A percentile compares a stretch with the other conserved stretches of the same genome.
Conservation (phyloP, 257 asterid species). For the Forsythia viridissima region DNA sequence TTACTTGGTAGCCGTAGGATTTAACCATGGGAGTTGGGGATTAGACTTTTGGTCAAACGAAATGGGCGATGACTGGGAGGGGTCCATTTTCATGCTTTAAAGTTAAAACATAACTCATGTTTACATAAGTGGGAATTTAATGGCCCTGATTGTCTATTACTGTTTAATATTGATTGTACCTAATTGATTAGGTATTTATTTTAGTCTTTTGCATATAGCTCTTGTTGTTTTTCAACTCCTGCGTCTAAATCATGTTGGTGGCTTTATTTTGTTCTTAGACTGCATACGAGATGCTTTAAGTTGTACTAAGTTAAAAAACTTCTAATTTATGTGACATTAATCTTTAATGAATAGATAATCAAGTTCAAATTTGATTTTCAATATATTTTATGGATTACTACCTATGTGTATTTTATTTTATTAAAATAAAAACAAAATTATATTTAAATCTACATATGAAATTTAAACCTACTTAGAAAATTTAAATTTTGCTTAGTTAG, state of each 20-base stretch:
- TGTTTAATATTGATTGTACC: constrained; percentile 21
- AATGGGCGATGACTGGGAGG: constrained; percentile 9
- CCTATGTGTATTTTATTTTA: no score
- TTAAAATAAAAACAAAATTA: no score
- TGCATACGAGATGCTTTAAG: no score
- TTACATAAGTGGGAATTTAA: constrained; percentile 28
- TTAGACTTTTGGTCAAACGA: constrained; percentile 20
- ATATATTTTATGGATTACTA: no score
- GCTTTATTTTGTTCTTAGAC: no score
- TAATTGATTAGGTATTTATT: neutral
- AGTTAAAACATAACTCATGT: constrained; percentile 23
- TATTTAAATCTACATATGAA: no score
- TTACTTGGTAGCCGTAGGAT: constrained; percentile 24
- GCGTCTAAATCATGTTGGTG: neutral
- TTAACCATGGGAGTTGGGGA: constrained; percentile 40
- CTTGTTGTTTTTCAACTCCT: neutral
- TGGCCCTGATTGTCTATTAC: constrained; percentile 17
- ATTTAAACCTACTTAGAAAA: no score
- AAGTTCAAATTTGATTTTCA: no score
- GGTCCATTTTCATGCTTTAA: neutral
- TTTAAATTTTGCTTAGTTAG: no score
- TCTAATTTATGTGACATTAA: no score
- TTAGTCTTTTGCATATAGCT: neutral
- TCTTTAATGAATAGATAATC: no score
- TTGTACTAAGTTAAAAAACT: no score